Evolutionary conservation across 495 filamentous ascomycete species (phyloP).

Genomic region (Geopyxis carbonaria): DNA sequence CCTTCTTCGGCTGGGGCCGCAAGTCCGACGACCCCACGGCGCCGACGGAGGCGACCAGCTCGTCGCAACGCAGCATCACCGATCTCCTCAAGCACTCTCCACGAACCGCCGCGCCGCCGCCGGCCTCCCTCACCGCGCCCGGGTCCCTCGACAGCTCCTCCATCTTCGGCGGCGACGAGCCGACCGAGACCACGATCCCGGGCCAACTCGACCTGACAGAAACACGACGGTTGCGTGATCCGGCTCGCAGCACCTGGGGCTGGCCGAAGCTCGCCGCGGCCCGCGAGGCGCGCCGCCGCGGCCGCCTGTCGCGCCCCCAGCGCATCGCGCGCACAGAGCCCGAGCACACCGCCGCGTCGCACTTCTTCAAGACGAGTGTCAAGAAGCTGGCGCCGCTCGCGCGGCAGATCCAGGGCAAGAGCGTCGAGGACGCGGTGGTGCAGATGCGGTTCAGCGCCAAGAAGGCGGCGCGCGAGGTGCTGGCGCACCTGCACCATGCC

Average conservation of each 20-base stretch:
- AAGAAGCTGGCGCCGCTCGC: conserved; percentile 81
- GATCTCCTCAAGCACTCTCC: conserved; percentile 10
- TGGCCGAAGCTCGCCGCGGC: conserved; percentile 17
- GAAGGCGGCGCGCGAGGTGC: conserved; percentile 68
- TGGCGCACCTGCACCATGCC: conserved; percentile 57
- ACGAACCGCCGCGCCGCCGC: background rate
- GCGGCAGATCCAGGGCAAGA: conserved; percentile 78
- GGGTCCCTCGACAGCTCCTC: conserved; percentile 29
- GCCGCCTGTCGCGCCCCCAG: conserved; percentile 45
- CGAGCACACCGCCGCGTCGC: conserved; percentile 42
- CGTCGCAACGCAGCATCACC: background rate
- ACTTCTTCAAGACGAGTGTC: conserved; percentile 55
- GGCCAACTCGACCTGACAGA: background rate
- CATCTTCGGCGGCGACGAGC: conserved; percentile 39
- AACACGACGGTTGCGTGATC: conserved; percentile 13
- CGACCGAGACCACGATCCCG: conserved; percentile 14
- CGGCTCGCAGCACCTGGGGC: conserved; percentile 18
- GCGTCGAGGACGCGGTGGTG: conserved; percentile 72
- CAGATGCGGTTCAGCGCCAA: conserved; percentile 96
- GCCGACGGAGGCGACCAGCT: conserved; percentile 2
- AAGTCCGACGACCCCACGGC: conserved; percentile 1
- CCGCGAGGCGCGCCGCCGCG: conserved; percentile 46
- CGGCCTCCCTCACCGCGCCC: conserved; percentile 3
- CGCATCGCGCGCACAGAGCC: conserved; percentile 59
- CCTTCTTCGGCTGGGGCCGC: conserved; percentile 11